A percentile compares a stretch with the other conserved stretches of the same genome.
phyloP scores from a whole-genome alignment of 352 stramenopile genomes.

The Thalassiosira oceanica region DNA sequence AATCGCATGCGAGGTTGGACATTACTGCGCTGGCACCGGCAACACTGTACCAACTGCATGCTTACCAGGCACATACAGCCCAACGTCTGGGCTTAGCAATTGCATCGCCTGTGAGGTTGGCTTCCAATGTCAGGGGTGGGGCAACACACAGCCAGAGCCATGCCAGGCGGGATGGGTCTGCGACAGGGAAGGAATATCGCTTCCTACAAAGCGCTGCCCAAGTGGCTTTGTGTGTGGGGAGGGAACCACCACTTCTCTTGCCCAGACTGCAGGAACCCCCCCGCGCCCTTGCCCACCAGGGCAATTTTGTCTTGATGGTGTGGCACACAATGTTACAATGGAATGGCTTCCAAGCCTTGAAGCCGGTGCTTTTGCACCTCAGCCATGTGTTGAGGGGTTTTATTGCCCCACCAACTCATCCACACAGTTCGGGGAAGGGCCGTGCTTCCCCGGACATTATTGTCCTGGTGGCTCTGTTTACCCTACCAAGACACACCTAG shows the following conservation, averaged over 20 bases:
- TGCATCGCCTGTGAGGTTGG: slow-evolving; percentile 93
- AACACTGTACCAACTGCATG: slow-evolving; percentile 90
- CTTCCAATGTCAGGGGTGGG: slow-evolving; percentile 86
- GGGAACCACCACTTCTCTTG: slow-evolving; percentile 90
- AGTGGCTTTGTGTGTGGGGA: slow-evolving; percentile 91
- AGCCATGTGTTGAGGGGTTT: slow-evolving; percentile 92
- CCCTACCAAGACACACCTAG: slow-evolving; percentile 88
- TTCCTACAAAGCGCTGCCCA: slow-evolving; percentile 89
- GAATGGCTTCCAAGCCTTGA: slow-evolving; percentile 88
- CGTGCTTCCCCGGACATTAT: slow-evolving; percentile 94
- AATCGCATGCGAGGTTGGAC: slow-evolving; percentile 88
- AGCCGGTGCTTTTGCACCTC: slow-evolving; percentile 84
- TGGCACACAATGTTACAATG: slow-evolving; percentile 88
- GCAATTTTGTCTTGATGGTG: slow-evolving; percentile 93
- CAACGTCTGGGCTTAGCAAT: slow-evolving; percentile 82
- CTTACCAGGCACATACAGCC: slow-evolving; percentile 92
- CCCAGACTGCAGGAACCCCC: slow-evolving; percentile 74
- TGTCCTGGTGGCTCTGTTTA: slow-evolving; percentile 88
- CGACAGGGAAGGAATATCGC: slow-evolving; percentile 87
- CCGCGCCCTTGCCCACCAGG: slow-evolving; percentile 88
- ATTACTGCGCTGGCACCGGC: slow-evolving; percentile 92
- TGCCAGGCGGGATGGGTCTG: slow-evolving; percentile 96
- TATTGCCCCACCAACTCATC: slow-evolving; percentile 89
- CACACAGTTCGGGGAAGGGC: slow-evolving; percentile 82
- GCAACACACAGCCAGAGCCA: slow-evolving; percentile 47